These are phyloP conservation scores for Sporobolus alterniflorus DNA, from an alignment of 202 grass and related monocot species.

Conservation along the genomic window DNA sequence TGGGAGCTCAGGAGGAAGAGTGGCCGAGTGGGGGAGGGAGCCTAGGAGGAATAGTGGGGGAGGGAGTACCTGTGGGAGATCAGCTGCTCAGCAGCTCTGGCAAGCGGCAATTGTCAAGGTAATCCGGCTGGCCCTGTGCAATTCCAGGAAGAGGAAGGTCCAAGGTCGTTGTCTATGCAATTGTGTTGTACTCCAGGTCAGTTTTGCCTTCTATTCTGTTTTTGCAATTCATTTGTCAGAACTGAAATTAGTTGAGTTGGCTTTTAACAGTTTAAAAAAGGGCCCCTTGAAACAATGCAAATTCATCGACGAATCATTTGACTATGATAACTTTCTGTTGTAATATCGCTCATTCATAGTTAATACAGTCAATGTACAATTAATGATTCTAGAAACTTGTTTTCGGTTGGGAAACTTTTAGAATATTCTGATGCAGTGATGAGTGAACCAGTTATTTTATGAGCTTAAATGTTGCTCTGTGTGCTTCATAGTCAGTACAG, in stretches of 20 bases:
- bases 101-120: too few relatives aligned
- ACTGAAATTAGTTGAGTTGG: slow-evolving; percentile 14
- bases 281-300: neutral
- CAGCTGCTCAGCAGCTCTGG: too few relatives aligned
- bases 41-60: too few relatives aligned
- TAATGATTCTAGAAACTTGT: neutral
- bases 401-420: neutral
- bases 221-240: slow-evolving; percentile 15
- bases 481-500: neutral
- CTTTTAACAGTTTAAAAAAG: neutral
- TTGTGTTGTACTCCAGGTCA: too few relatives aligned
- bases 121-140: too few relatives aligned
- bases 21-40: too few relatives aligned
- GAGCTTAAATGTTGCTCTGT: neutral
- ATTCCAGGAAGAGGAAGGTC: too few relatives aligned
- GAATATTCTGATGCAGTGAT: neutral
- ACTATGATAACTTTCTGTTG: neutral
- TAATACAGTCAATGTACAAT: neutral
- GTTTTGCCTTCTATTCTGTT: slow-evolving; percentile 8
- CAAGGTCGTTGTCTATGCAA: too few relatives aligned
- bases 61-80: too few relatives aligned
- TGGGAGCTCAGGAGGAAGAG: too few relatives aligned
- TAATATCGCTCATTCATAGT: slow-evolving; percentile 5
- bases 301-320: neutral
- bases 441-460: neutral